phyloP scores from a whole-genome alignment of 2,329 filamentous ascomycete species.

The Polychaeton citri region DNA sequence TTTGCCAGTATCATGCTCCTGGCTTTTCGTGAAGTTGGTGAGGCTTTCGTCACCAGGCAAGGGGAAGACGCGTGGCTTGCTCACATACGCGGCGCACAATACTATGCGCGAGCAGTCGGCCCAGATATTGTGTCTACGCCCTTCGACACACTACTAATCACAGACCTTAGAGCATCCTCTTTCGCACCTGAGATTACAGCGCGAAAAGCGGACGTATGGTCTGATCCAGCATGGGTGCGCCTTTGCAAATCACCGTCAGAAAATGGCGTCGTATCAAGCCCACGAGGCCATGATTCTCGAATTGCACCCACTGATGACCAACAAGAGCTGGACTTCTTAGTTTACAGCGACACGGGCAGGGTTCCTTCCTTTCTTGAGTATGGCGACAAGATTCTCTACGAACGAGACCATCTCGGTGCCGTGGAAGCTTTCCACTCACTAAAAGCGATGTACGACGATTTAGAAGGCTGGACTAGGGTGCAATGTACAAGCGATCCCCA shows the following conservation, averaged over 20 bases:
- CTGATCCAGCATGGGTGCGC: neutral
- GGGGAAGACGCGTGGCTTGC: neutral
- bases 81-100: neutral
- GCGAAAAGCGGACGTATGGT: neutral
- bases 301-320: neutral
- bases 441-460: neutral
- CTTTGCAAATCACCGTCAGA: neutral
- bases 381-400: neutral
- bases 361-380: neutral
- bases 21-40: neutral
- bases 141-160: neutral
- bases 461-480: neutral
- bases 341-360: neutral
- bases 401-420: neutral
- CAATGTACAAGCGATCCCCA: neutral
- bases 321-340: neutral
- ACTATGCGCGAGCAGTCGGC: neutral
- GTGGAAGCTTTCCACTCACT: neutral
- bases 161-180: neutral
- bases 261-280: neutral
- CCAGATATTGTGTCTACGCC: neutral
- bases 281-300: neutral
- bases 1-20: neutral
- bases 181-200: neutral
- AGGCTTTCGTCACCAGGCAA: neutral